Percentiles rank a stretch among this genome's conserved stretches.
Evolutionary conservation across 257 asterid species (phyloP).

Genomic region (Gentiana macrophylla): DNA sequence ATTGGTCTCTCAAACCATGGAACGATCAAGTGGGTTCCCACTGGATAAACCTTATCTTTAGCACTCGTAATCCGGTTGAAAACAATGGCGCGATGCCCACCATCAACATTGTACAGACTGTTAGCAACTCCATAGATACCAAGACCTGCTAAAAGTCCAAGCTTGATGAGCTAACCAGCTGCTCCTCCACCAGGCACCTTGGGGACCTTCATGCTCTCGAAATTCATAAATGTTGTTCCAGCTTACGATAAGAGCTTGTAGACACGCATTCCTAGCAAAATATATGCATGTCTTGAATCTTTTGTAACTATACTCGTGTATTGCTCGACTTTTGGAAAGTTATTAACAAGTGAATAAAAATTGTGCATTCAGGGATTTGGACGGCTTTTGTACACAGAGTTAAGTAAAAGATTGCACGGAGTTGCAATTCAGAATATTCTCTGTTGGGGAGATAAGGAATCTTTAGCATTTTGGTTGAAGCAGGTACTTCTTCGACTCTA

Average conservation of each 20-base stretch:
- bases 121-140: conserved; percentile 59
- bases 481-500: no score
- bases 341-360: no score
- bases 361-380: no score
- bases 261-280: neutral
- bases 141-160: conserved; percentile 57
- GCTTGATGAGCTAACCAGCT: conserved; percentile 44
- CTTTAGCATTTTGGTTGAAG: no score
- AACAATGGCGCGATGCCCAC: conserved; percentile 89
- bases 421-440: no score
- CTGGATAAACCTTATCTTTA: conserved; percentile 88
- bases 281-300: no score
- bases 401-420: no score
- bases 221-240: conserved; percentile 45
- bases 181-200: conserved; percentile 73
- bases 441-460: no score
- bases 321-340: no score
- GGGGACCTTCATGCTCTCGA: conserved; percentile 61
- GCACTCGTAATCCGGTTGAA: conserved; percentile 68
- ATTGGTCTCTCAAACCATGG: conserved; percentile 95
- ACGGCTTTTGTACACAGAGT: no score
- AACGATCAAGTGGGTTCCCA: conserved; percentile 84
- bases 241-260: neutral
- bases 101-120: conserved; percentile 90
- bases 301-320: no score